phyloP scores from a whole-genome alignment of 805 yeast genomes.

The Kodamaea fukazawae region DNA sequence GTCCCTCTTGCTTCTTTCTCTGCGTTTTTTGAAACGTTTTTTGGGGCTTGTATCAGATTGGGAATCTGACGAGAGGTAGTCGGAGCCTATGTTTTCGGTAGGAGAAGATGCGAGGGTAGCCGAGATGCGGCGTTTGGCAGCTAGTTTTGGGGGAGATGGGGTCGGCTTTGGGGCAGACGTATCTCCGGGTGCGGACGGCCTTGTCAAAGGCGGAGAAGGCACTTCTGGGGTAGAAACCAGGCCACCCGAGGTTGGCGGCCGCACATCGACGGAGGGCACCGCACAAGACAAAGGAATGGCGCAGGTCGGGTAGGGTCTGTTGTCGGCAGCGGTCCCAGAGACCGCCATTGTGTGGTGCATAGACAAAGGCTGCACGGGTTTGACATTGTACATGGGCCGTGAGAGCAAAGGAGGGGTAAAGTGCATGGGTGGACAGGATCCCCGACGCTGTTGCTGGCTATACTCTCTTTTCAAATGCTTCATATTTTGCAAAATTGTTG shows the following conservation, averaged over 20 bases:
- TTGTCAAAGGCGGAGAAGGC: too few species aligned
- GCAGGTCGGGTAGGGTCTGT: too few species aligned
- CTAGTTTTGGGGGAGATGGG: too few species aligned
- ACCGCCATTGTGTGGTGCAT: too few species aligned
- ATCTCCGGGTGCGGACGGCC: too few species aligned
- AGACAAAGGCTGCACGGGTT: constrained; percentile 1
- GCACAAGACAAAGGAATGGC: too few species aligned
- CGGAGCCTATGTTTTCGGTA: not conserved
- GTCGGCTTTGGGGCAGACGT: too few species aligned
- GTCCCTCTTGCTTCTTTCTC: not conserved
- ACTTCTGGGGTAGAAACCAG: too few species aligned
- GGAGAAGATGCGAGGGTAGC: not conserved
- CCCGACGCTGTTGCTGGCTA: not conserved
- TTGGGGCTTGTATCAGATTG: not conserved
- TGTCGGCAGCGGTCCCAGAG: too few species aligned
- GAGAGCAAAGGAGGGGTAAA: constrained; percentile 3
- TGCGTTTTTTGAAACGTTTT: not conserved
- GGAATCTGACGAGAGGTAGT: not conserved
- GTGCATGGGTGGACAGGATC: not conserved
- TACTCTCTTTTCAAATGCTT: constrained; percentile 5
- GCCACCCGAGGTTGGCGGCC: too few species aligned
- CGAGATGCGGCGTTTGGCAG: too few species aligned
- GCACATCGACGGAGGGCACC: too few species aligned
- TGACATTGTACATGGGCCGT: constrained; percentile 2
- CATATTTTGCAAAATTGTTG: constrained; percentile 2